Evolutionary conservation across 1,139 yeast species (phyloP), one percentile per base, ranked within the genome.

Genomic region (Candida neerlandica): DNA sequence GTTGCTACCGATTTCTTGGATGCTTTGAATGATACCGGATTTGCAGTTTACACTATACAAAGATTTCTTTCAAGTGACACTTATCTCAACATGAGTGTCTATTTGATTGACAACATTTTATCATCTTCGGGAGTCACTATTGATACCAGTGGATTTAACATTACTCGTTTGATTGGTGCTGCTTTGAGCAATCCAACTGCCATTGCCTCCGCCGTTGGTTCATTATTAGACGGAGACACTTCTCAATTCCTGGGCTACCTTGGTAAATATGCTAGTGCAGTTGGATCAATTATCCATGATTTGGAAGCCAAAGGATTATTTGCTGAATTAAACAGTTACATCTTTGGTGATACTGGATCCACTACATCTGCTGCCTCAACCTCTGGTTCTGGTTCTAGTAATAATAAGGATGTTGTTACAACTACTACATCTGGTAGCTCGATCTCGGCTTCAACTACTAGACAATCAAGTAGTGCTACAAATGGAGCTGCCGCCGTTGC

Each of bases 21-120:
- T 44, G 75, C 79, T 4, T 67, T 76, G 51, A 76, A 76, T 59
- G 73, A 74, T 51, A 74, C 80, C 7, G 77, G 75, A 9, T 61
- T 76, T 47, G 69, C 68, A n/a, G 73, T 71, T 19, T 71, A 74
- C 56, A 62, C 69, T 5, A 59, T 72, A 27, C 73, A 76, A 58
- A 55, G 69, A 44, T 65, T 73, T 54, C 54, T 76, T 43, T 67
- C 74, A 10, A 63, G 69, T 50, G 71, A 69, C 44, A 59, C 65
- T 4, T 76, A 75, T 57, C 61, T 70, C 29, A 71, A 73, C 55
- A 61, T 74, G 70, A 72, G 78, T 1, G 74, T 63, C 2, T 56
- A 55, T 9, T 61, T 73, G 21, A 54, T 64, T 23, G 47, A 55
- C 16, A 73, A 71, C 49, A 54, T 73, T 37, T 41, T 60, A 15